Base-by-base conservation (phyloP, 495 filamentous ascomycete genomes). In the Penicillium dipodomyicola region DNA sequence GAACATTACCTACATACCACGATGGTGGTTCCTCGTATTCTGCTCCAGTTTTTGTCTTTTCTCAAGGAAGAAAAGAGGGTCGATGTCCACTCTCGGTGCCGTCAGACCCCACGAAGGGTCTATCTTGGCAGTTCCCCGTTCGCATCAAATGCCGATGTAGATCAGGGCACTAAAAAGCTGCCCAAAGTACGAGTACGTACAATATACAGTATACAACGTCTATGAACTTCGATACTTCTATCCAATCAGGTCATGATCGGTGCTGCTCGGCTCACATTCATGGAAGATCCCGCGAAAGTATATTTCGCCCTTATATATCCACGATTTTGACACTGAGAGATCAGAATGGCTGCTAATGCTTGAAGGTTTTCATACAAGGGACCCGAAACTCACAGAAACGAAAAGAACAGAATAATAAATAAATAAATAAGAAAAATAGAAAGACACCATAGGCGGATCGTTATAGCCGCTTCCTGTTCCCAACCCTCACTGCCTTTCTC, bases 171-270 rank as follows among this genome's bases (percentile, higher is more conserved):
- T 29, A 52, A 52, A 15, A 19, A 27, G 20, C 15, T 7, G 37
- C 32, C 5, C 22, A 46, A 37, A 29, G 42, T 39, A 35, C 12
- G 10, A 54, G 35, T 37, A 3, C 35, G 8, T 32, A 35, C 33
- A 35, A 35, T 5, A 35, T 35, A 15, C 9, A 37, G 15, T n/a
- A 9, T 39, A 17, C 15, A 17, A 17, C n/a, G n/a, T 39, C 14
- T 17, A 25, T 25, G 17, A 15, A 9, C 6, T 15, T 39, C 15
- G 11, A 14, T 6, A 17, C 9, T 33, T 9, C 9, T 33, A 5
- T 2, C 2, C 56, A 59, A 59, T 62, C 27, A 35, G 12, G 23
- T 1, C 46, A n/a, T n/a, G 30, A 0, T 51, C 46, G 46, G 58
- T 52, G 52, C 32, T 57, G 35, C 37, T 49, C 43, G 33, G 50